These are phyloP conservation scores for Spathaspora sp. DNA, from an alignment of 1,139 yeast species.

Conservation along the genomic window DNA sequence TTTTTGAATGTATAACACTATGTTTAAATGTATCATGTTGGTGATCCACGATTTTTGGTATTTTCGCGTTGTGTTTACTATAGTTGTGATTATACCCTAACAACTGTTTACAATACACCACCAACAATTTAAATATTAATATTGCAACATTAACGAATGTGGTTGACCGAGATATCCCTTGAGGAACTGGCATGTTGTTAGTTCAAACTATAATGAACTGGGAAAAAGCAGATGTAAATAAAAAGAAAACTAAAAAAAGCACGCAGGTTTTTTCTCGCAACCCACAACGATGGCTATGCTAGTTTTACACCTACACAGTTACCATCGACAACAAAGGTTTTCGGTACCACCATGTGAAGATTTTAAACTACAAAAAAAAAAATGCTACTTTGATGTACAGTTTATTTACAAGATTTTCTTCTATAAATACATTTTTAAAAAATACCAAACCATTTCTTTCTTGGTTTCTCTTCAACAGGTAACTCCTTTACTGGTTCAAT, in stretches of 20 bases:
- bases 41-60: not conserved
- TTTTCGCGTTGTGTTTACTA: not conserved
- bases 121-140: slow-evolving; percentile 8
- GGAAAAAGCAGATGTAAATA: not conserved
- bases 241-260: not conserved
- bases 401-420: not conserved
- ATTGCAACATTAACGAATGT: slow-evolving; percentile 10
- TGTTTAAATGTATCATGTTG: slow-evolving; percentile 4
- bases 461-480: slow-evolving; percentile 5
- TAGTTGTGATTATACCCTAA: slow-evolving; percentile 6
- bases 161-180: slow-evolving; percentile 10
- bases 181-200: slow-evolving; percentile 13
- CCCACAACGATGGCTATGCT: not conserved
- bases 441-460: slow-evolving; percentile 39
- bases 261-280: not conserved
- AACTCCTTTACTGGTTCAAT: not conserved
- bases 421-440: slow-evolving; percentile 19
- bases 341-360: not conserved
- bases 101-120: slow-evolving; percentile 6
- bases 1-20: slow-evolving; percentile 31
- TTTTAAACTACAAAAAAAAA: not conserved
- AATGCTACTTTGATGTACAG: not conserved
- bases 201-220: not conserved
- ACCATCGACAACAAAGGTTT: not conserved
- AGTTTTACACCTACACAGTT: too few species aligned